Percentiles rank a stretch among this genome's conserved stretches.
phyloP scores from a whole-genome alignment of 352 stramenopile genomes.

The Phytopythium helicoides region DNA sequence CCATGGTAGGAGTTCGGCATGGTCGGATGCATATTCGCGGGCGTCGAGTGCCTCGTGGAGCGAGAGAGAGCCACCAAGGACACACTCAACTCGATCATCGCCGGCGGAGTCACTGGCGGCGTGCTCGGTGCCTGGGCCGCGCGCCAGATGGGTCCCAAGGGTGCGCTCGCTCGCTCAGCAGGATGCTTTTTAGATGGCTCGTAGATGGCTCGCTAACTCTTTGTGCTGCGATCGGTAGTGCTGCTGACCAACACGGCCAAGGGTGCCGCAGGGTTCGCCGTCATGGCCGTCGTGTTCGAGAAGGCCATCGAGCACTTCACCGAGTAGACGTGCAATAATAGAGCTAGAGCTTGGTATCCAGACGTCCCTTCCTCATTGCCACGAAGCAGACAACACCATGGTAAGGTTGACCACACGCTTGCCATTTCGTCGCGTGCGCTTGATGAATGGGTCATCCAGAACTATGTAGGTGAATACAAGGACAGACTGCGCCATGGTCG shows the following conservation, averaged over 20 bases:
- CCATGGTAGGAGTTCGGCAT: slow-evolving; percentile 70
- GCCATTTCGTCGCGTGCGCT: not conserved
- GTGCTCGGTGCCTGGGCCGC: slow-evolving; percentile 69
- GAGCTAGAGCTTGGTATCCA: slow-evolving; percentile 4
- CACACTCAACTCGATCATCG: slow-evolving; percentile 75
- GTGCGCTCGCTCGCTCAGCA: slow-evolving; percentile 21
- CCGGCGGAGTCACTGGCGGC: slow-evolving; percentile 61
- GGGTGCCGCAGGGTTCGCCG: slow-evolving; percentile 71
- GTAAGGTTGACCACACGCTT: not conserved
- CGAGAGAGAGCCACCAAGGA: slow-evolving; percentile 76
- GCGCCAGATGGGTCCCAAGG: slow-evolving; percentile 50
- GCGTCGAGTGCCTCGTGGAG: slow-evolving; percentile 83
- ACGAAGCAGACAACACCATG: not conserved
- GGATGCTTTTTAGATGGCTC: not conserved
- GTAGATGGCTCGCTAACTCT: slow-evolving; percentile 1
- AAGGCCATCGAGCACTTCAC: slow-evolving; percentile 73
- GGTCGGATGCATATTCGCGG: slow-evolving; percentile 77
- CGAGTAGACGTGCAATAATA: slow-evolving; percentile 1
- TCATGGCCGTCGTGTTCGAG: slow-evolving; percentile 85
- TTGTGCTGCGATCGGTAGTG: slow-evolving; percentile 34
- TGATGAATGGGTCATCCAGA: slow-evolving; percentile 1
- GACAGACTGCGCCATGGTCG: slow-evolving; percentile 42
- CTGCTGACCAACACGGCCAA: slow-evolving; percentile 70
- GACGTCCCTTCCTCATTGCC: too few relatives aligned
- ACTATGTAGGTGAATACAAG: slow-evolving; percentile 40